Evolutionary conservation across 495 filamentous ascomycete genomes (phyloP).

Genomic region (Neurospora discreta): DNA sequence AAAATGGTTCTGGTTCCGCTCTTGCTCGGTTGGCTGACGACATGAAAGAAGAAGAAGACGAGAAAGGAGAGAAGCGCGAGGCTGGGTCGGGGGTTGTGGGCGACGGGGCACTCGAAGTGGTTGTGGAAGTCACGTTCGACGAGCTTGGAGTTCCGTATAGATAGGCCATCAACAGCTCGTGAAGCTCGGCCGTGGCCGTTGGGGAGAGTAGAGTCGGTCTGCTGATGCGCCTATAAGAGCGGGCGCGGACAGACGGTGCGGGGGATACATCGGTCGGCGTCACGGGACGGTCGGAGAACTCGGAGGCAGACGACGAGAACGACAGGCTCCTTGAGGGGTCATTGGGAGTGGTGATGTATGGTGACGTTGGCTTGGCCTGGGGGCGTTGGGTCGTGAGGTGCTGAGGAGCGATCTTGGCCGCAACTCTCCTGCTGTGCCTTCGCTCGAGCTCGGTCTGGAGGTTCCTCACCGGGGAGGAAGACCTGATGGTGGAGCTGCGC

Average conservation of each 20-base stretch:
- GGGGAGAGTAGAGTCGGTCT: constrained; percentile 23
- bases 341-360: not conserved
- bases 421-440: constrained; percentile 24
- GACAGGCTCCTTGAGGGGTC: constrained; percentile 4
- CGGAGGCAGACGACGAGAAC: constrained; percentile 8
- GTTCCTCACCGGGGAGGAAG: constrained; percentile 21
- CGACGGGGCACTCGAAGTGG: constrained; percentile 17
- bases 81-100: constrained; percentile 16
- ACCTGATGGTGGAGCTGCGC: constrained; percentile 1
- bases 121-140: constrained; percentile 2
- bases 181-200: constrained; percentile 22
- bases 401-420: not conserved
- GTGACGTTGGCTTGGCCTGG: constrained; percentile 1
- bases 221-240: constrained; percentile 27
- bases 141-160: constrained; percentile 10
- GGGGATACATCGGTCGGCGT: constrained; percentile 3
- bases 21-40: not conserved
- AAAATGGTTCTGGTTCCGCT: constrained; percentile 15
- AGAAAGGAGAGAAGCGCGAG: constrained; percentile 14
- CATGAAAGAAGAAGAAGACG: not conserved
- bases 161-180: constrained; percentile 20
- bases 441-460: constrained; percentile 23
- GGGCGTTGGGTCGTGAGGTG: not conserved
- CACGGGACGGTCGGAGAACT: constrained; percentile 8
- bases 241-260: constrained; percentile 1